phyloP scores from a whole-genome alignment of 306 rosid genomes.

The Chamaecrista fasciculata region DNA sequence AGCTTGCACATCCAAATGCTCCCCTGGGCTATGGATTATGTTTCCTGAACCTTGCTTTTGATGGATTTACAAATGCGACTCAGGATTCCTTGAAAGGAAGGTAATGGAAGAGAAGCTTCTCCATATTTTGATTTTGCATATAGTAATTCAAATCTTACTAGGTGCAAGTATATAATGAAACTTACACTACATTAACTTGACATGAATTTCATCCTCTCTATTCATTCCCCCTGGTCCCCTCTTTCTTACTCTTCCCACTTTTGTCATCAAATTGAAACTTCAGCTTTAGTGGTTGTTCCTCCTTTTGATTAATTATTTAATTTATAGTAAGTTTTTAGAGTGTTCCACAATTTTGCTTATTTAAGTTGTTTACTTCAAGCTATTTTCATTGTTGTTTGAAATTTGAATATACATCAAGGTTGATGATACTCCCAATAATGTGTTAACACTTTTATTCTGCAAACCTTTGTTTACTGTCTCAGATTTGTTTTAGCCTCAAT shows the following conservation, averaged over 20 bases:
- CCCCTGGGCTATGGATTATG: conserved; percentile 95
- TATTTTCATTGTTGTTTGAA: not conserved
- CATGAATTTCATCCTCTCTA: not conserved
- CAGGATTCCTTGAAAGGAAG: conserved; percentile 87
- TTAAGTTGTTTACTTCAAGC: not conserved
- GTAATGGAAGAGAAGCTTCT: conserved; percentile 35
- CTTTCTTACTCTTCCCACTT: not conserved
- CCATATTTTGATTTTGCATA: not conserved
- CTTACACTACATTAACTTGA: not conserved
- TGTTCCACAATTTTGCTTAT: not conserved
- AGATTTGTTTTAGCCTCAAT: not conserved
- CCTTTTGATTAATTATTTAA: not conserved
- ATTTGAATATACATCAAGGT: not conserved
- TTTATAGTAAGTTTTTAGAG: not conserved
- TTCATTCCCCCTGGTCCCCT: not conserved
- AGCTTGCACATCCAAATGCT: conserved; percentile 93
- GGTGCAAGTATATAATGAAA: not conserved
- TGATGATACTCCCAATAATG: not conserved
- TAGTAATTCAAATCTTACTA: not conserved
- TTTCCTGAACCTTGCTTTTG: conserved; percentile 89
- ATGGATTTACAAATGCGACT: conserved; percentile 98
- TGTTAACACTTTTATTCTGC: not conserved
- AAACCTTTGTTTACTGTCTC: not conserved
- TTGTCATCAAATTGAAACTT: not conserved
- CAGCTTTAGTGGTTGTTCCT: not conserved